These are phyloP conservation scores for Colletotrichum shisoi DNA, from an alignment of 2,329 filamentous ascomycete genomes.

Conservation along the genomic window DNA sequence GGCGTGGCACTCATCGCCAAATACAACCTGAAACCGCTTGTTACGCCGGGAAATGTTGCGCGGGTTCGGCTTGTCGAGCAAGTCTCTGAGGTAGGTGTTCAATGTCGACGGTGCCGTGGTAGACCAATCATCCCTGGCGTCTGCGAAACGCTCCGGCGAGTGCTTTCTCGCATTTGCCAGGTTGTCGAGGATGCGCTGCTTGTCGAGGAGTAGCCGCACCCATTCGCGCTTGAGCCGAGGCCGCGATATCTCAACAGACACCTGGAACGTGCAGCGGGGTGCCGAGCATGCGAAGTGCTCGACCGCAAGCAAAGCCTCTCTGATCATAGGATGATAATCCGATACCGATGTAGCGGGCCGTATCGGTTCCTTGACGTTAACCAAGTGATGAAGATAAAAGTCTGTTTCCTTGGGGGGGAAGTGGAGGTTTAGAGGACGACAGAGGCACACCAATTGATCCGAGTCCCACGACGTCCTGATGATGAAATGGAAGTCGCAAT, in stretches of 20 bases:
- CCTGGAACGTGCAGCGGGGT: slow-evolving; percentile 51
- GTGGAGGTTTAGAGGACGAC: slow-evolving; percentile 40
- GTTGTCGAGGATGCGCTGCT: slow-evolving; percentile 53
- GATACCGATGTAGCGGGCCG: slow-evolving; percentile 1
- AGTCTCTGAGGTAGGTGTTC: slow-evolving; percentile 61
- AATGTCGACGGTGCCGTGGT: slow-evolving; percentile 56
- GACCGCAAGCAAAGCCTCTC: slow-evolving; percentile 45
- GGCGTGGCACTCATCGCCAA: slow-evolving; percentile 58
- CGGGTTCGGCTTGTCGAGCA: slow-evolving; percentile 49
- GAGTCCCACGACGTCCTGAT: slow-evolving; percentile 50
- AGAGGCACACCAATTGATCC: slow-evolving; percentile 44
- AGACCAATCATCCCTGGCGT: slow-evolving; percentile 53
- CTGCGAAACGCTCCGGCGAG: slow-evolving; percentile 59
- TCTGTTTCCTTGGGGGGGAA: slow-evolving; percentile 25
- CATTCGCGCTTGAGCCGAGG: slow-evolving; percentile 57
- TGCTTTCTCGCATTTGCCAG: slow-evolving; percentile 51
- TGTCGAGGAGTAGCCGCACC: slow-evolving; percentile 56
- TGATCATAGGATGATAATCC: slow-evolving; percentile 38
- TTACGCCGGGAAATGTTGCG: slow-evolving; percentile 64
- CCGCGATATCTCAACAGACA: slow-evolving; percentile 59
- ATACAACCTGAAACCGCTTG: slow-evolving; percentile 63
- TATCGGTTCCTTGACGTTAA: slow-evolving; percentile 15
- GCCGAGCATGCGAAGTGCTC: slow-evolving; percentile 51
- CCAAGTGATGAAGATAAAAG: slow-evolving; percentile 36
- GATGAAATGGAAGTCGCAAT: slow-evolving; percentile 55